A percentile compares a stretch with the other conserved stretches of the same genome.
Evolutionary conservation across 129 eudicot genomes (phyloP).

Genomic region (Pulicaria dysenterica): DNA sequence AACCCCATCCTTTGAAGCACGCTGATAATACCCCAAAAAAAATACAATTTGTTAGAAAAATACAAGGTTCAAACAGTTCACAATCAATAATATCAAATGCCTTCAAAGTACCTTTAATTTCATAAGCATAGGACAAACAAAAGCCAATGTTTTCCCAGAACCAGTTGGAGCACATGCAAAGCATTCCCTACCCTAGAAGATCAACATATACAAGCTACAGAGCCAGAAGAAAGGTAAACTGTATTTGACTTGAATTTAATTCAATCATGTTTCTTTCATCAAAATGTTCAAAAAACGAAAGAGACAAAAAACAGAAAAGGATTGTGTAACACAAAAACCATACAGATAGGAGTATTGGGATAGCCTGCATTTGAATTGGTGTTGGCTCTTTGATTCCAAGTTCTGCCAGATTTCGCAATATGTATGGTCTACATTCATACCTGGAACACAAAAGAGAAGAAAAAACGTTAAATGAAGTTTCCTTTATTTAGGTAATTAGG

Average conservation of each 20-base stretch:
- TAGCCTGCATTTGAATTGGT: slow-evolving; percentile 98
- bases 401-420: slow-evolving; percentile 73
- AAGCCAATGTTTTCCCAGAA: slow-evolving; percentile 95
- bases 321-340: slow-evolving; percentile 44
- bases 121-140: slow-evolving; percentile 84
- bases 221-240: slow-evolving; percentile 13
- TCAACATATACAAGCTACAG: slow-evolving; percentile 17
- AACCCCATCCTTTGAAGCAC: slow-evolving; percentile 71
- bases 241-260: background rate
- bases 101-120: slow-evolving; percentile 69
- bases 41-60: slow-evolving; percentile 8
- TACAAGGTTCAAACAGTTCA: slow-evolving; percentile 5
- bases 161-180: slow-evolving; percentile 99
- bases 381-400: slow-evolving; percentile 91
- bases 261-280: background rate
- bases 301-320: background rate
- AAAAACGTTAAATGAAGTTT: background rate
- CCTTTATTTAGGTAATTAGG: background rate
- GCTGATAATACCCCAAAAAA: slow-evolving; percentile 38
- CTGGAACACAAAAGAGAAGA: slow-evolving; percentile 35
- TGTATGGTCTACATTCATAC: slow-evolving; percentile 65
- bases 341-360: slow-evolving; percentile 95
- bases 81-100: slow-evolving; percentile 12
- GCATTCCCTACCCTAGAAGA: slow-evolving; percentile 85
- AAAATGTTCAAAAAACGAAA: background rate